phyloP scores from a whole-genome alignment of 75 land plant species.

The Ceratopteris richardii region DNA sequence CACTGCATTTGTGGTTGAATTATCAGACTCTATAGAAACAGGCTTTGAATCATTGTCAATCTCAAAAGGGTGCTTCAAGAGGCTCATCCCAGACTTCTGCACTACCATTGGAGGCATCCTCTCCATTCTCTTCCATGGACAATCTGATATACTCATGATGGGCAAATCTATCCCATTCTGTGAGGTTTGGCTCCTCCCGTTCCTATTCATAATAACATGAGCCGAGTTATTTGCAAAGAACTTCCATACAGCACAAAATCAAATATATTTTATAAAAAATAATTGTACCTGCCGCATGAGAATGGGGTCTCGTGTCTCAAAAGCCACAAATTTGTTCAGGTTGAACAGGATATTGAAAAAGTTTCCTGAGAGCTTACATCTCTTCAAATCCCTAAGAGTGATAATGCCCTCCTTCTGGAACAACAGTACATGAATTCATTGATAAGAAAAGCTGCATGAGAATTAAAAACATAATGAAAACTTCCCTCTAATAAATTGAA shows the following conservation, averaged over 20 bases:
- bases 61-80: conserved; percentile 84
- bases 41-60: no score
- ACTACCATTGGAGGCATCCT: conserved; percentile 96
- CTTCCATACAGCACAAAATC: neutral
- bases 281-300: conserved; percentile 91
- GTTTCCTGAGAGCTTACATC: conserved; percentile 86
- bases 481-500: neutral
- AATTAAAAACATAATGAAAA: neutral
- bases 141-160: conserved; percentile 89
- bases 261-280: no score
- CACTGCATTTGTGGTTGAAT: no score
- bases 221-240: neutral
- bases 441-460: neutral
- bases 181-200: conserved; percentile 82
- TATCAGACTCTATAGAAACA: no score
- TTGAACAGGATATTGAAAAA: conserved; percentile 91
- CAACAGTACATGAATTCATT: conserved; percentile 1
- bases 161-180: conserved; percentile 98
- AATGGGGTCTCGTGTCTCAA: conserved; percentile 95
- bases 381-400: conserved; percentile 70
- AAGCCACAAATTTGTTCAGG: conserved; percentile 93
- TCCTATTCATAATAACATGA: conserved; percentile 36
- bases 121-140: conserved; percentile 98
- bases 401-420: conserved; percentile 71
- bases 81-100: conserved; percentile 98